Evolutionary conservation across 2,329 filamentous ascomycete species (phyloP).

Genomic region (Podosphaera leucotricha): DNA sequence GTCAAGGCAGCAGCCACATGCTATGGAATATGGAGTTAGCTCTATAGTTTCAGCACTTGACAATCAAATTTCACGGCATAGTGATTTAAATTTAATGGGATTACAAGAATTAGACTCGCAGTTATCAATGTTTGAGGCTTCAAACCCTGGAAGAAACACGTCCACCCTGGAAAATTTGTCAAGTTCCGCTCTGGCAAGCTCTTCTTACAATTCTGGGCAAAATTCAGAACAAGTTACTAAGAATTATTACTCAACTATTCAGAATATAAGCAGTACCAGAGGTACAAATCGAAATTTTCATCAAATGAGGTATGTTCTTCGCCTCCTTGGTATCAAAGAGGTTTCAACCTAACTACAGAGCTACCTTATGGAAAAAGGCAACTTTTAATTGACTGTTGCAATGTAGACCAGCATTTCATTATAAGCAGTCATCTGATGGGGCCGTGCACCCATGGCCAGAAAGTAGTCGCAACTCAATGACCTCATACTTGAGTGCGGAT

Average conservation of each 20-base stretch:
- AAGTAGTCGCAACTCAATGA: constrained; percentile 20
- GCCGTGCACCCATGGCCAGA: constrained; percentile 14
- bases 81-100: constrained; percentile 17
- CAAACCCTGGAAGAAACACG: constrained; percentile 10
- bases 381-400: constrained; percentile 7
- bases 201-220: constrained; percentile 6
- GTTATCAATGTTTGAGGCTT: constrained; percentile 16
- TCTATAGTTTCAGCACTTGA: constrained; percentile 17
- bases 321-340: constrained; percentile 1
- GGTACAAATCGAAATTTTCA: constrained; percentile 6
- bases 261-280: constrained; percentile 6
- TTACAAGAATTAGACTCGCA: constrained; percentile 18
- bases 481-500: constrained; percentile 31
- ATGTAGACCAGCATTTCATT: constrained; percentile 8
- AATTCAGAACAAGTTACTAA: constrained; percentile 11
- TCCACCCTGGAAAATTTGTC: constrained; percentile 13
- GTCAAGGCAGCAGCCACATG: constrained; percentile 14
- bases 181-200: constrained; percentile 10
- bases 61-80: constrained; percentile 15
- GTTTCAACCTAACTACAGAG: constrained; percentile 2
- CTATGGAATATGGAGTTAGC: constrained; percentile 15
- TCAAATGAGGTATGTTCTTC: constrained; percentile 11
- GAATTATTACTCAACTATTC: constrained; percentile 5
- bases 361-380: constrained; percentile 1
- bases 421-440: constrained; percentile 9